phyloP scores from a whole-genome alignment of 192 early-diverging fungal species.

The Entomortierella lignicola region DNA sequence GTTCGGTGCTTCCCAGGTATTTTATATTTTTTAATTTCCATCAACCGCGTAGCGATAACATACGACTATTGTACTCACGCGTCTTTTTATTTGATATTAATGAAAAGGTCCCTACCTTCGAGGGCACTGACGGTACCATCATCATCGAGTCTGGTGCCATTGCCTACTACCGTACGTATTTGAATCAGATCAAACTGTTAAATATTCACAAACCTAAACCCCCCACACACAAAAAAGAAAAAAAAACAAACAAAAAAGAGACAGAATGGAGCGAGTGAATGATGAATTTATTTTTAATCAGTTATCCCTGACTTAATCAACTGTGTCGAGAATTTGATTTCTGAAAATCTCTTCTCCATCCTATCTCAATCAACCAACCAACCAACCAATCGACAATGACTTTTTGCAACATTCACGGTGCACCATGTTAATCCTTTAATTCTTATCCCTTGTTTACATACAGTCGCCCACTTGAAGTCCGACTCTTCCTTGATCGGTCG shows the following conservation, averaged over 20 bases:
- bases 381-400: background rate
- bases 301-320: slow-evolving; percentile 64
- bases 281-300: slow-evolving; percentile 61
- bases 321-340: slow-evolving; percentile 56
- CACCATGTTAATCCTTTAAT: background rate
- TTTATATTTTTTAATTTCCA: background rate
- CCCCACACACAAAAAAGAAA: too few species aligned
- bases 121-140: slow-evolving; percentile 80
- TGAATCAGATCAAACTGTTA: too few species aligned
- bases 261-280: slow-evolving; percentile 21
- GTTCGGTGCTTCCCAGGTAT: slow-evolving; percentile 87
- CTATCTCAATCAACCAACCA: background rate
- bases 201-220: background rate
- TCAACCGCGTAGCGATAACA: background rate
- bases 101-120: slow-evolving; percentile 81
- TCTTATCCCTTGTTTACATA: background rate
- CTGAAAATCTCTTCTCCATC: slow-evolving; percentile 28
- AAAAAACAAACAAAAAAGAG: background rate
- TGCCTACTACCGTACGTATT: slow-evolving; percentile 84
- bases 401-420: background rate
- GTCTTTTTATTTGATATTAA: background rate
- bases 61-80: background rate
- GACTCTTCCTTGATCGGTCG: slow-evolving; percentile 68
- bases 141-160: slow-evolving; percentile 89
- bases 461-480: slow-evolving; percentile 62